Evolutionary conservation across 2,329 filamentous ascomycete genomes (phyloP), one percentile per base, ranked within the genome.

Genomic region (Endoconidiophora polonica): DNA sequence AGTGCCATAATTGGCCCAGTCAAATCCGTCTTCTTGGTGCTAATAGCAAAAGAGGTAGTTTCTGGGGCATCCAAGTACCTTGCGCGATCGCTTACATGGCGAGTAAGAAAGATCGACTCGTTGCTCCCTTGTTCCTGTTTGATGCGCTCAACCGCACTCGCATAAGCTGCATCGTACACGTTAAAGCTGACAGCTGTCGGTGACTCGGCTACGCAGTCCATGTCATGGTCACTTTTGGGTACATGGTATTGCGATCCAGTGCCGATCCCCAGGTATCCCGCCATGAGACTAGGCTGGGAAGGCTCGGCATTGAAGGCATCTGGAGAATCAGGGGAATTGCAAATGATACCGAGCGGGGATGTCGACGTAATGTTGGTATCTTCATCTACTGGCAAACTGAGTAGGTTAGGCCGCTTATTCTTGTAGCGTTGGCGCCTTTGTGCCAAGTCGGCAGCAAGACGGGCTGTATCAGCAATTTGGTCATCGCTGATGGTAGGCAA

Each of bases 161-260:
- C 29, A 33, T 33, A 33, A 33, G 29, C 29, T 33, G 16, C 26
- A 62, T 94, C 86, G 62, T 94, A 95, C 52, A 96, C 81, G 59
- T 91, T 80, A 57, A 86, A 86, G 54, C 93, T 86, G 4, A 85
- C 83, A 1, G 81, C 82, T 0, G 81, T 81, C 2, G 90, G 90
- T 1, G 85, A 93, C 63, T 94, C 87, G 18, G 51, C 51, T 5
- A 53, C 51, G 22, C 64, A 60, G 49, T 66, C 63, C 39, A 59
- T 61, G 43, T 61, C 59, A 56, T 69, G 70, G 16, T 68, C 68
- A 54, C 74, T 68, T 23, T 63, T 61, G 2, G 72, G 69, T 42
- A 53, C 51, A 20, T 53, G 51, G 40, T 53, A 50, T 23, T 46
- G 39, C 3, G 52, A 50, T 5, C 80, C 79, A 0, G 78, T 76